Evolutionary conservation across 768 basidiomycete species (phyloP).

Genomic region (Russula emetica): DNA sequence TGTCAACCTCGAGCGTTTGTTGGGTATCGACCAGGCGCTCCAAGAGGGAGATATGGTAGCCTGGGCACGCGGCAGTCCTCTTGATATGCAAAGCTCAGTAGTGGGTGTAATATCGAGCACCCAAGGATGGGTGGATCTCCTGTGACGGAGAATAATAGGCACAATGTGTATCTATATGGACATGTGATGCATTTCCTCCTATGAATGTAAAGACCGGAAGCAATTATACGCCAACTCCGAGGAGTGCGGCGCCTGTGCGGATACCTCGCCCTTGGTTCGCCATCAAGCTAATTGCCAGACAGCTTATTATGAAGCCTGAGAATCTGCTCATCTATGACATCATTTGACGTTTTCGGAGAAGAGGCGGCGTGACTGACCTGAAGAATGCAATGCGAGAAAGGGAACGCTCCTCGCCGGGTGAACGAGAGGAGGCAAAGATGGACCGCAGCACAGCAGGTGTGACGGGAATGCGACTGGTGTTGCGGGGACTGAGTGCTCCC

Average conservation of each 20-base stretch:
- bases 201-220: not conserved
- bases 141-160: constrained; percentile 19
- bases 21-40: constrained; percentile 34
- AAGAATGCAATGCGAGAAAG: constrained; percentile 86
- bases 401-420: constrained; percentile 74
- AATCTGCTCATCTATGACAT: constrained; percentile 46
- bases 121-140: constrained; percentile 32
- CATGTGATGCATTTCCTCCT: not conserved
- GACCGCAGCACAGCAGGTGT: constrained; percentile 77
- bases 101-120: constrained; percentile 35
- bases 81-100: constrained; percentile 37
- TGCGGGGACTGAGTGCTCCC: constrained; percentile 39
- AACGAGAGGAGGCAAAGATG: constrained; percentile 83
- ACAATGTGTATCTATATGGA: not conserved
- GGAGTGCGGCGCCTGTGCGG: constrained; percentile 58
- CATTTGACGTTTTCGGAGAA: not conserved
- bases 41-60: constrained; percentile 34
- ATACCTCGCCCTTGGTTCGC: constrained; percentile 69
- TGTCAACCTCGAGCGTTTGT: constrained; percentile 42
- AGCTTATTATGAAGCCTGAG: constrained; percentile 77
- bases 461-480: constrained; percentile 68
- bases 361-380: constrained; percentile 44
- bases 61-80: constrained; percentile 35
- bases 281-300: constrained; percentile 70
- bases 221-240: constrained; percentile 52